Evolutionary conservation across 495 filamentous ascomycete species (phyloP), one percentile per base, ranked within the genome.

Genomic region (Talaromyces adpressus): DNA sequence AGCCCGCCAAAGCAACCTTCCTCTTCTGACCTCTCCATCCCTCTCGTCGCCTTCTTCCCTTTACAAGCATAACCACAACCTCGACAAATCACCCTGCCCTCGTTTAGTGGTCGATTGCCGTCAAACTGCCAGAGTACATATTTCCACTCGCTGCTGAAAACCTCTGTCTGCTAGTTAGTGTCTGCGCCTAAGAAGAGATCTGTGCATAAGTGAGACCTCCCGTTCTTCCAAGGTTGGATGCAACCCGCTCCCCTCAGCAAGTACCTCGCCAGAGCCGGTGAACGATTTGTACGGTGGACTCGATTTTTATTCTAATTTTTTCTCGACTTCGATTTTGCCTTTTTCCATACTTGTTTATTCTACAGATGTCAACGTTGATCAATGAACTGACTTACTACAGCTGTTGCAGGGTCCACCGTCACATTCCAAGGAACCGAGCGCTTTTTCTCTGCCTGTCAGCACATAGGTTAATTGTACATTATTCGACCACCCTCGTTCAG

Each of bases 211-310:
- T 27, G 52, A 56, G 52, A 56, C 52, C 20, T 56, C n/a, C 52
- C 23, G 52, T 25, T 27, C 49, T 30, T 56, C 52, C 52, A 25
- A 53, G 49, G 18, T 53, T 53, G 49, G 9, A 41, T 41, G 36
- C 36, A 53, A 23, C 18, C 49, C 52, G 52, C 52, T 56, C 52
- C 52, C 52, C 52, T 56, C 52, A 56, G 52, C 27, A 25, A 56
- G 52, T 56, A 29, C 45, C 45, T 49, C 45, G 45, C n/a, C 45
- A 20, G 45, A 4, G 45, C 22, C 45, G 45, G 45, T 49, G 45
- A 49, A 14, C 16, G 5, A 49, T 49, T 20, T 49, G 18, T 20
- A 49, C n/a, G 18, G 18, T 18, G n/a, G 45, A 49, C 45, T 49
- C 45, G 45, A 20, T 20, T 49, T 20, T 20, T 4, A 2, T 49